Percentiles rank a stretch among this genome's conserved stretches.
phyloP scores from a whole-genome alignment of 192 early-diverging fungal species.

The Chytriomyces sp. region DNA sequence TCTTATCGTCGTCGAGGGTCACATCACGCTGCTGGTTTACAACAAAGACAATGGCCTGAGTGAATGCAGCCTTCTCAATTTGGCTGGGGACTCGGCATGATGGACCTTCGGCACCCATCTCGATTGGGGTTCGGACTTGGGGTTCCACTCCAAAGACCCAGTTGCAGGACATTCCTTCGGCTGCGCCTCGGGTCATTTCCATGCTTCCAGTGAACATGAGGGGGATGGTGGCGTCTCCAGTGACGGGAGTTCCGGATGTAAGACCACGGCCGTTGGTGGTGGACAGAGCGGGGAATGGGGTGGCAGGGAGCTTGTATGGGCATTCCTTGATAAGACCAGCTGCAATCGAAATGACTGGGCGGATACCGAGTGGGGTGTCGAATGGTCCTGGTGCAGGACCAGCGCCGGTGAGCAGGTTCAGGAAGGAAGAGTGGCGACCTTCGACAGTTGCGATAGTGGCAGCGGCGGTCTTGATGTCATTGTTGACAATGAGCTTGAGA shows the following conservation, averaged over 20 bases:
- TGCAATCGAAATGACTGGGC: constrained; percentile 53
- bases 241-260: neutral
- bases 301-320: constrained; percentile 44
- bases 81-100: constrained; percentile 12
- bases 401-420: constrained; percentile 46
- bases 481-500: constrained; percentile 41
- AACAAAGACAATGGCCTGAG: constrained; percentile 45
- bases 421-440: constrained; percentile 57
- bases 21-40: constrained; percentile 46
- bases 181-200: neutral
- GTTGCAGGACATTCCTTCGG: constrained; percentile 4
- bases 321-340: constrained; percentile 55
- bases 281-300: constrained; percentile 43
- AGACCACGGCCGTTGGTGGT: neutral
- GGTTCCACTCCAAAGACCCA: constrained; percentile 20
- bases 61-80: constrained; percentile 13
- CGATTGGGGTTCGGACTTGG: constrained; percentile 13
- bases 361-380: constrained; percentile 54
- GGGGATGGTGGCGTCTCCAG: neutral
- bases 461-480: constrained; percentile 54
- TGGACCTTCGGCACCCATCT: neutral
- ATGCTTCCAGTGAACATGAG: neutral
- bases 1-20: constrained; percentile 42
- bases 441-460: constrained; percentile 60
- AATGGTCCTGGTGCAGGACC: constrained; percentile 49